Conservation (phyloP, 2,329 filamentous ascomycete genomes). For the Phialocephala sp. region DNA sequence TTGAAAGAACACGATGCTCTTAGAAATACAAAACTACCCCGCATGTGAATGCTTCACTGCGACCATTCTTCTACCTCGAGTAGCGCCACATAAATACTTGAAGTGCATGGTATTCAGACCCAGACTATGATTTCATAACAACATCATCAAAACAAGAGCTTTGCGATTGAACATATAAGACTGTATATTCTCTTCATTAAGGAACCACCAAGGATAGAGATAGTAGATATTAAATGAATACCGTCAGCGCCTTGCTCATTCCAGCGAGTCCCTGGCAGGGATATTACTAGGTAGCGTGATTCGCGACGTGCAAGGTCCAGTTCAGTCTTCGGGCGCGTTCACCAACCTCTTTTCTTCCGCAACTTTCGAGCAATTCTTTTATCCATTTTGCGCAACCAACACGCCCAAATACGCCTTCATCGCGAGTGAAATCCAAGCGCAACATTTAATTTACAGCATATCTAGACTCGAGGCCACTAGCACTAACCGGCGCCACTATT, state of each 20-base stretch:
- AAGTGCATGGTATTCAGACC: not conserved
- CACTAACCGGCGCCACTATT: not conserved
- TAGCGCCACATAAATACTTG: not conserved
- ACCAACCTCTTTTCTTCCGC: slow-evolving; percentile 12
- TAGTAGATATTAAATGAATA: not conserved
- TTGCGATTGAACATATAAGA: too few relatives aligned
- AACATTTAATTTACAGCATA: not conserved
- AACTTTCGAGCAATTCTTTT: not conserved
- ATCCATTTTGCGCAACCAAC: not conserved
- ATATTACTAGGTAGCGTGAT: slow-evolving; percentile 7
- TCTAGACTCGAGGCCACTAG: not conserved
- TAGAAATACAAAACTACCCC: not conserved
- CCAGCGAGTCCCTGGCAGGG: slow-evolving; percentile 2
- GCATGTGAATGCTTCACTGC: not conserved
- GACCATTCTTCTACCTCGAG: not conserved
- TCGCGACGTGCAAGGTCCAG: not conserved
- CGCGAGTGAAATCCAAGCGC: not conserved
- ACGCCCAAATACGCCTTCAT: not conserved
- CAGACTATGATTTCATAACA: not conserved
- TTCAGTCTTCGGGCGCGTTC: not conserved
- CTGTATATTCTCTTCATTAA: too few relatives aligned
- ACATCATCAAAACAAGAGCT: not conserved
- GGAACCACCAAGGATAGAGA: too few relatives aligned
- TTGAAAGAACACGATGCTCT: slow-evolving; percentile 2
- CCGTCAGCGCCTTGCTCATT: not conserved